Evolutionary conservation across 2,329 filamentous ascomycete species (phyloP).

Genomic region (Penicillium sp.): DNA sequence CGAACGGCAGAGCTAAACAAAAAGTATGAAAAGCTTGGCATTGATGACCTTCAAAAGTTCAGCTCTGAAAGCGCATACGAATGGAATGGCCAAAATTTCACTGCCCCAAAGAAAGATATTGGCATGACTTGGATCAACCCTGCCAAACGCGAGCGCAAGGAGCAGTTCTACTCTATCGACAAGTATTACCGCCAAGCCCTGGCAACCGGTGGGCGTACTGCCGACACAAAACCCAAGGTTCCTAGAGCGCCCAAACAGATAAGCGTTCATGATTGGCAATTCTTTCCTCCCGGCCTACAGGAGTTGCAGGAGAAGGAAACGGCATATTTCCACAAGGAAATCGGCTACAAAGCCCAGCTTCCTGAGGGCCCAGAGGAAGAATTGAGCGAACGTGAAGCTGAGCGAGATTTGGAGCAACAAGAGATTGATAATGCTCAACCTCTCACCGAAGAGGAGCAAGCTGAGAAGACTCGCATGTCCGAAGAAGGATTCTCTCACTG

Average conservation of each 20-base stretch:
- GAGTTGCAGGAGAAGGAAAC: conserved; percentile 97
- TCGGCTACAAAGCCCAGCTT: conserved; percentile 92
- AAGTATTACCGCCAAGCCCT: conserved; percentile 96
- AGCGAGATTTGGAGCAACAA: conserved; percentile 83
- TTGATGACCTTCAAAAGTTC: conserved; percentile 97
- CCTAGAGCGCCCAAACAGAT: conserved; percentile 95
- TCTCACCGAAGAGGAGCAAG: conserved; percentile 85
- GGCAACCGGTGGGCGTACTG: conserved; percentile 75
- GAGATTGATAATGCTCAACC: conserved; percentile 92
- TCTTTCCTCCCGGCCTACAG: conserved; percentile 81
- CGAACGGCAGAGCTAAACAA: conserved; percentile 88
- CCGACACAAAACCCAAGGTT: conserved; percentile 89
- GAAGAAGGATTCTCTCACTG: conserved; percentile 88
- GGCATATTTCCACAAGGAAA: conserved; percentile 93
- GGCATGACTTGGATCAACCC: conserved; percentile 97
- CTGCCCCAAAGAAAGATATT: conserved; percentile 87
- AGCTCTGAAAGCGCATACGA: conserved; percentile 97
- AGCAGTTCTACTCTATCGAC: conserved; percentile 97
- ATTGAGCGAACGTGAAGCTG: conserved; percentile 80
- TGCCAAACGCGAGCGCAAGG: conserved; percentile 95
- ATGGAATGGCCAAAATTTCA: conserved; percentile 98
- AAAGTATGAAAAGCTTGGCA: conserved; percentile 94
- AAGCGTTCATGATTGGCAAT: conserved; percentile 92
- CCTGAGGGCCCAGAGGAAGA: conserved; percentile 86
- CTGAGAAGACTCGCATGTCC: conserved; percentile 81